phyloP scores from a whole-genome alignment of 192 early-diverging fungal species.

The Rhizophagus prolifer region DNA sequence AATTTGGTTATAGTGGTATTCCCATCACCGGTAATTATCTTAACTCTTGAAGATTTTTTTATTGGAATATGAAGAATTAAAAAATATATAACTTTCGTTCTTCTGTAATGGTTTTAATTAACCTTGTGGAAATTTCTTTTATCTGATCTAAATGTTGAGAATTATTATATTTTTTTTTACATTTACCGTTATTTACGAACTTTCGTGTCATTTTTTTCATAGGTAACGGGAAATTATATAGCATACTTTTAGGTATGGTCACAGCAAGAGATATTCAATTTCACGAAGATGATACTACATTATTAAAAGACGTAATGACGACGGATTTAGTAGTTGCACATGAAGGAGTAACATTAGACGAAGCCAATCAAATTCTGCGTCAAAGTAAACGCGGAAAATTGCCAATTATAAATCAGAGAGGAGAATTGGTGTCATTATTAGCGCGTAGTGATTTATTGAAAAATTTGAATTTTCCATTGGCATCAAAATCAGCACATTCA shows the following conservation, averaged over 20 bases:
- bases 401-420: slow-evolving; percentile 84
- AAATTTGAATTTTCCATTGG: slow-evolving; percentile 93
- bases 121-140: slow-evolving; percentile 35
- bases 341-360: slow-evolving; percentile 83
- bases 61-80: slow-evolving; percentile 12
- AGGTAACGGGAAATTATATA: slow-evolving; percentile 83
- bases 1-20: slow-evolving; percentile 92
- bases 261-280: slow-evolving; percentile 97
- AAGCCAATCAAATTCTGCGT: slow-evolving; percentile 87
- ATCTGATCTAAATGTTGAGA: neutral
- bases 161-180: neutral
- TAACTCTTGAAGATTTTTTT: neutral
- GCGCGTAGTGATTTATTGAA: slow-evolving; percentile 95
- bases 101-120: slow-evolving; percentile 39
- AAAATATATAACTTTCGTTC: slow-evolving; percentile 44
- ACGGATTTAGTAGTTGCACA: slow-evolving; percentile 83
- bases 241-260: slow-evolving; percentile 93
- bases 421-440: slow-evolving; percentile 85
- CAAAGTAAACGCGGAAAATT: slow-evolving; percentile 96
- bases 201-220: neutral
- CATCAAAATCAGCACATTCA: slow-evolving; percentile 74
- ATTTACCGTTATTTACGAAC: neutral
- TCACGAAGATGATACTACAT: slow-evolving; percentile 62
- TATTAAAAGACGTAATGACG: slow-evolving; percentile 84
- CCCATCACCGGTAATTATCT: slow-evolving; percentile 80